Conservation (phyloP, 106 monocot genomes). For the Dioscorea zingiberensis region DNA sequence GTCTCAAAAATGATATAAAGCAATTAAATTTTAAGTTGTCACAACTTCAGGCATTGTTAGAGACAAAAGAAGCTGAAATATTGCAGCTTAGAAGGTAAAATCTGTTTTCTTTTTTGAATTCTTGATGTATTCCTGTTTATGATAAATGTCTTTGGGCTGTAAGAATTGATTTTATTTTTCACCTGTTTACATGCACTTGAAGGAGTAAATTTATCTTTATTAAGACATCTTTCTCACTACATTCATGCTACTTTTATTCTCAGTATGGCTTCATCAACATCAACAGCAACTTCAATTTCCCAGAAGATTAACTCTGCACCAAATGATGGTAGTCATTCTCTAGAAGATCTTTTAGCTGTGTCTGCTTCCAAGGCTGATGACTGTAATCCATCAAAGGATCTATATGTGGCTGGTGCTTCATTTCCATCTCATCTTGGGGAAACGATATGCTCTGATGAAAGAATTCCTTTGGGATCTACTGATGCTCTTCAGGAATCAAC, state of each 20-base stretch:
- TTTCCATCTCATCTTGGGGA: conserved; percentile 4
- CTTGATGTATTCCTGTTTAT: background rate
- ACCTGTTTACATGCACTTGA: background rate
- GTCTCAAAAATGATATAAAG: conserved; percentile 86
- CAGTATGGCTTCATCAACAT: conserved; percentile 19
- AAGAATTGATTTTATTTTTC: background rate
- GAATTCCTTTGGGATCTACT: conserved; percentile 20
- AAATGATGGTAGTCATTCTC: background rate
- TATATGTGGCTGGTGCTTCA: conserved; percentile 2
- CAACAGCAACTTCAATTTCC: conserved; percentile 9
- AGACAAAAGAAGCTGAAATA: conserved; percentile 73
- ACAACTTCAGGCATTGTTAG: conserved; percentile 83
- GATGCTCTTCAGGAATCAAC: conserved; percentile 15
- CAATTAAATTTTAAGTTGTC: conserved; percentile 84
- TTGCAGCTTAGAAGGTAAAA: conserved; percentile 55
- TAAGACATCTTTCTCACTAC: background rate
- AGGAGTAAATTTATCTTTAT: too few species aligned
- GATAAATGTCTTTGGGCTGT: background rate
- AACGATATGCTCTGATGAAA: conserved; percentile 2
- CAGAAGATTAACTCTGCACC: conserved; percentile 7
- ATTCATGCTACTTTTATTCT: conserved; percentile 12
- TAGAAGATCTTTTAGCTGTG: conserved; percentile 16
- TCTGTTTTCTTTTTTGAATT: background rate
- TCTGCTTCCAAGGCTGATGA: conserved; percentile 15
- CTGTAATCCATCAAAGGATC: conserved; percentile 8